phyloP scores from a whole-genome alignment of 345 rosid genomes.

The Citropsis articulata region DNA sequence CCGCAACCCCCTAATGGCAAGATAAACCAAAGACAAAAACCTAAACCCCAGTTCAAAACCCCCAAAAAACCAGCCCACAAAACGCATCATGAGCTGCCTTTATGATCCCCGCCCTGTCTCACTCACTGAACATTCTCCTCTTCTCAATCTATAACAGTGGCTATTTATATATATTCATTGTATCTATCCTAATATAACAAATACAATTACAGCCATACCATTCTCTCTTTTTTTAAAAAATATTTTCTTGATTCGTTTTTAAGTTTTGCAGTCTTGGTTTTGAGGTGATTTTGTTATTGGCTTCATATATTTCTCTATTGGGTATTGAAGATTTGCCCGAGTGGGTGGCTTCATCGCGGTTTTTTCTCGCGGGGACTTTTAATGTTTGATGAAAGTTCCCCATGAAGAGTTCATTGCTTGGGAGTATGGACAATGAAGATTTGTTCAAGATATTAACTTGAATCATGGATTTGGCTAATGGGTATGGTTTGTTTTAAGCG shows the following conservation, averaged over 20 bases:
- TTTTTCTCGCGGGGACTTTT: neutral
- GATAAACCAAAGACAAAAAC: neutral
- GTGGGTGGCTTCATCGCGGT: neutral
- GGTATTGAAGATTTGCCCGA: neutral
- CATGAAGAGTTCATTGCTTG: neutral
- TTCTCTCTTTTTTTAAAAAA: too few species aligned
- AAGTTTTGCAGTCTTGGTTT: neutral
- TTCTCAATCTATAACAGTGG: neutral
- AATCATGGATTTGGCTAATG: neutral
- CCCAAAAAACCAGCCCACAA: neutral
- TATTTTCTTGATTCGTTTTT: neutral
- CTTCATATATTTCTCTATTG: neutral
- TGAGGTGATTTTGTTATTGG: constrained; percentile 3
- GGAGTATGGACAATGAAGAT: neutral
- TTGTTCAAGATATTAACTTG: neutral
- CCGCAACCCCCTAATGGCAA: neutral
- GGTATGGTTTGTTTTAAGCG: neutral
- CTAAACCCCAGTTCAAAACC: neutral
- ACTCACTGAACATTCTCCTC: neutral
- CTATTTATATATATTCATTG: neutral
- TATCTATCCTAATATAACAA: neutral
- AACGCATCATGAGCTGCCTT: neutral
- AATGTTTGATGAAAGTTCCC: neutral
- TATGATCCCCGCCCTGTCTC: neutral
- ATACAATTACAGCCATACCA: neutral